Evolutionary conservation across 805 yeast species (phyloP), one percentile per base, ranked within the genome.

Genomic region (Sungouiozyma intestinalis): DNA sequence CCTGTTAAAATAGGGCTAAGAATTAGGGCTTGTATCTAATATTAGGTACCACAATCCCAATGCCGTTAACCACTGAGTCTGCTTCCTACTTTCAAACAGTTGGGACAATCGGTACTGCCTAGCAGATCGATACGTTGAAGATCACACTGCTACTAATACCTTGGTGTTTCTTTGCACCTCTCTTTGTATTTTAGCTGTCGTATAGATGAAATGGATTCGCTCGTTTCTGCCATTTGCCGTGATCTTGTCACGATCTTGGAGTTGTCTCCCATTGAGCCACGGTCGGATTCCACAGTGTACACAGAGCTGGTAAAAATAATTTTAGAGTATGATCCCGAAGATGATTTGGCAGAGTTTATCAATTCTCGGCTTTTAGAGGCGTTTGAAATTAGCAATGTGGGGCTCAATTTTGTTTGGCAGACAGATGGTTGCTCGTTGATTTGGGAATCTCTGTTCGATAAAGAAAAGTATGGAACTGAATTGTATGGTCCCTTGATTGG

Each of bases 331-430:
- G 36, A 34, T 1, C 33, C 27, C 16, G 16, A 27, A 11, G 33
- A 39, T 16, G 33, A 39, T 16, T 29, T 54, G 24, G 41, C 47
- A 16, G 49, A 49, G 16, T 55, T 49, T 38, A 49, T 53, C 14
- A 49, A 48, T 34, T 49, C 50, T 19, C 48, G 48, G 38, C 33
- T 57, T 17, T 36, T 47, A 11, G 35, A 38, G 3, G 40, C 47
- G 21, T 57, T 54, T 38, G 39, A 44, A 18, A 20, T 52, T 7
- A 32, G 44, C n/a, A 43, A 45, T n/a, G 42, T 46, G 1, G 55
- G 52, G 19, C 45, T 48, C 29, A 57, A 48, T 41, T 51, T 59
- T 27, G 34, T 13, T 33, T 44, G n/a, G 18, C 32, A 1, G 35
- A 44, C 17, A 15, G 31, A 3, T 46, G 40, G 14, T 16, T 27